Conservation (phyloP, 2,329 filamentous ascomycete genomes). For the Arthrobotrys pseudoclavata region DNA sequence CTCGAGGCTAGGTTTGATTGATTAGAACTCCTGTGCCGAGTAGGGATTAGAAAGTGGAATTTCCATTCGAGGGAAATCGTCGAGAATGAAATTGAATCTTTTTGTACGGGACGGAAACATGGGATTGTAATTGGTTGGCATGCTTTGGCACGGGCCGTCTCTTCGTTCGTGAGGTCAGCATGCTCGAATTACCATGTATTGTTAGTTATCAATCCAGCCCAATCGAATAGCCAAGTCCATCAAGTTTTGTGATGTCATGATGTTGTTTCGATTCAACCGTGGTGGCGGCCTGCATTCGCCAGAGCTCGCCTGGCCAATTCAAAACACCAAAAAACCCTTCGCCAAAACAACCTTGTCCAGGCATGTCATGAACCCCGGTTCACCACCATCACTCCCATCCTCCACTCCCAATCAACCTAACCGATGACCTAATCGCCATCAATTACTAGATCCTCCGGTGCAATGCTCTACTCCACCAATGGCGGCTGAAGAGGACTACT, state of each 20-base stretch:
- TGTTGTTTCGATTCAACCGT: too few species aligned
- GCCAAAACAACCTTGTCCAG: slow-evolving; percentile 10
- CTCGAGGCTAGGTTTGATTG: neutral
- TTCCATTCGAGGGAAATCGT: neutral
- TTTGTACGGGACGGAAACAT: neutral
- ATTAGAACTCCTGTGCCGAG: neutral
- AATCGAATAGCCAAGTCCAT: too few species aligned
- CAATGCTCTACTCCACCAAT: slow-evolving; percentile 54
- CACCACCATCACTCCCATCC: too few species aligned
- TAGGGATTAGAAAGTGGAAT: neutral
- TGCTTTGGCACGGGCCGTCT: neutral
- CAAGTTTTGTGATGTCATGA: too few species aligned
- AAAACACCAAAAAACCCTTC: slow-evolving; percentile 20
- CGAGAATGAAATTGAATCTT: neutral
- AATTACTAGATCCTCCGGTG: neutral
- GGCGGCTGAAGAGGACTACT: slow-evolving; percentile 59
- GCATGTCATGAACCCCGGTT: neutral
- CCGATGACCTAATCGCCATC: slow-evolving; percentile 13
- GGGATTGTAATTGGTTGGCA: neutral
- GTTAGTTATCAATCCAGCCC: too few species aligned
- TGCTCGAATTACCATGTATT: too few species aligned
- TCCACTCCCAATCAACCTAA: slow-evolving; percentile 2
- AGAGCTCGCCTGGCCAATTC: slow-evolving; percentile 3
- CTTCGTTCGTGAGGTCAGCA: too few species aligned
- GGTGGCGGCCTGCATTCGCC: neutral